Base-by-base conservation (phyloP, 176 grass and related monocot genomes). In the Aegilops sharonensis region DNA sequence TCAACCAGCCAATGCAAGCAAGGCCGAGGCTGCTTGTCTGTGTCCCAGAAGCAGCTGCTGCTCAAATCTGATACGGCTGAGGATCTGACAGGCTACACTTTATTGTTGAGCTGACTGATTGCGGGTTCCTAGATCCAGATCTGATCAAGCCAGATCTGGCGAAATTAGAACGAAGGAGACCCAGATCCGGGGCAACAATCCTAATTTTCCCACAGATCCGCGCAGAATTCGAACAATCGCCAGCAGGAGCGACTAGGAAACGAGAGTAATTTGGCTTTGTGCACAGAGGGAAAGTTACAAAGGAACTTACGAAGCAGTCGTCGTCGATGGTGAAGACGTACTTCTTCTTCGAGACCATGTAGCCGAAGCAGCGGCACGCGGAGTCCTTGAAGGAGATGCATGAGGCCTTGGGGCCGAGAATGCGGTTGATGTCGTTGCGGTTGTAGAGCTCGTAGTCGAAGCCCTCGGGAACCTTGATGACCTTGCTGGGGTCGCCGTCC, bases 351-450 rank as follows among this genome's bases (percentile, higher is more conserved):
- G 94, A 97, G 25, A 97, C 88, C 90, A 97, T 94, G 94, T 94
- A 97, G 37, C 94, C 94, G 83, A 97, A 97, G 92, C 92, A 97
- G 85, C 94, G 93, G 89, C 95, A 98, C 0, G 95, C 89, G 1
- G 95, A 98, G 84, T 98, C 95, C 89, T 95, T 95, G 95, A 98
- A 98, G 85, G 93, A 95, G 93, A 98, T 95, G 85, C 93, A 95
- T 35, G 91, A 86, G 0, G 95, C 91, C 91, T 93, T 98, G 66
- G 93, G 93, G 30, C 95, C 95, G 78, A 98, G 93, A 84, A 98
- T 98, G 72, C 95, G 91, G 84, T 95, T 95, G 95, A 95, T 98
- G 93, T 98, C 95, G 84, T 98, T 98, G 72, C 95, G 89, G 91
- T 98, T 95, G 91, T 98, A 95, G 78, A 98, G 91, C 88, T 98